phyloP scores from a whole-genome alignment of 495 filamentous ascomycete genomes.

The Articulospora tetracladia region DNA sequence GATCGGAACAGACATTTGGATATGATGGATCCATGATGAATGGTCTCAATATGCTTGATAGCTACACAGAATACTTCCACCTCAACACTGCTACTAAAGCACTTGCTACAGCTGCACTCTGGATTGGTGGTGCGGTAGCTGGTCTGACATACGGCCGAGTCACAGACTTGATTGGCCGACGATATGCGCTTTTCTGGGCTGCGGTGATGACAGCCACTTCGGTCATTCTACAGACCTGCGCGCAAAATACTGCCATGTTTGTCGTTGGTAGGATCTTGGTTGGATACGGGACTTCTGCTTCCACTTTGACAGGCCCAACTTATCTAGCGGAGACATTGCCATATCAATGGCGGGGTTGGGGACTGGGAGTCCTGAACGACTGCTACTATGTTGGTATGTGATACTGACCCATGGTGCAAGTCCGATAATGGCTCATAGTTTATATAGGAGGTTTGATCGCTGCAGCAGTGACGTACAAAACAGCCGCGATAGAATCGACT shows the following conservation, averaged over 20 bases:
- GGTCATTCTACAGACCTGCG: slow-evolving; percentile 39
- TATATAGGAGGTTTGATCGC: background rate
- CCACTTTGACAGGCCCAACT: slow-evolving; percentile 12
- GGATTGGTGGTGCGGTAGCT: slow-evolving; percentile 9
- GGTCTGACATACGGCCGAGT: background rate
- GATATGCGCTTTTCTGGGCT: slow-evolving; percentile 38
- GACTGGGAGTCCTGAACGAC: slow-evolving; percentile 37
- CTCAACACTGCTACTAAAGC: slow-evolving; percentile 26
- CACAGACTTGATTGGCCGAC: slow-evolving; percentile 29
- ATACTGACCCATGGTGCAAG: no score
- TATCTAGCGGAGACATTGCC: slow-evolving; percentile 39
- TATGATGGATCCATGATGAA: slow-evolving; percentile 46
- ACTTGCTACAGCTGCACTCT: slow-evolving; percentile 20
- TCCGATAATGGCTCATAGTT: no score
- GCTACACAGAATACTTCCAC: slow-evolving; percentile 46
- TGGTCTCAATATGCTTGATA: slow-evolving; percentile 46
- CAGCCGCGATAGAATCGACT: background rate
- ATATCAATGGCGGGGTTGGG: slow-evolving; percentile 35
- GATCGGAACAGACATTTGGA: slow-evolving; percentile 27
- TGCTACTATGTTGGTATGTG: slow-evolving; percentile 37
- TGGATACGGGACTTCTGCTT: slow-evolving; percentile 25
- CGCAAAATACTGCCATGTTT: slow-evolving; percentile 44
- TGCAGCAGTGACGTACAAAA: background rate
- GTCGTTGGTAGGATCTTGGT: slow-evolving; percentile 34
- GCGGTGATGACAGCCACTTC: slow-evolving; percentile 37